Percentiles rank a stretch among this genome's conserved stretches.
phyloP scores from a whole-genome alignment of 164 flowering plant species.

The Vitis labrusca region DNA sequence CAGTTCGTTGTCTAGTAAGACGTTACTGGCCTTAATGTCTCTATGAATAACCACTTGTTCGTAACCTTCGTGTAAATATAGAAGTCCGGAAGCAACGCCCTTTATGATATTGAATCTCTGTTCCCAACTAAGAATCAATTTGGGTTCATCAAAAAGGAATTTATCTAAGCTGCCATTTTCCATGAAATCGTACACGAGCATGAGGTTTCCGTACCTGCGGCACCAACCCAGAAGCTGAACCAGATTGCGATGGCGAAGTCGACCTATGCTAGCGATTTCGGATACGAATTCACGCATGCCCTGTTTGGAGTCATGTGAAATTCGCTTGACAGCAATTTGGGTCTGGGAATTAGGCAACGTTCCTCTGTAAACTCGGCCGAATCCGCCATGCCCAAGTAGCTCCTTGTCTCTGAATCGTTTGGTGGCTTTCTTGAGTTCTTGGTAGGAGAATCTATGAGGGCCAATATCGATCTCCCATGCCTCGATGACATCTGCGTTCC shows the following conservation, averaged over 20 bases:
- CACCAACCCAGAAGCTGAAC: conserved; percentile 67
- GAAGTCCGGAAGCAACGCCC: conserved; percentile 58
- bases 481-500: conserved; percentile 49
- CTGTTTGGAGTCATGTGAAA: conserved; percentile 60
- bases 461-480: conserved; percentile 60
- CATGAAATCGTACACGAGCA: conserved; percentile 72
- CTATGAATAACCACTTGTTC: conserved; percentile 69
- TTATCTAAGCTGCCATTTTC: conserved; percentile 64
- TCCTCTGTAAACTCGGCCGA: conserved; percentile 62
- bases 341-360: conserved; percentile 34
- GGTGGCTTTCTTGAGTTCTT: conserved; percentile 55
- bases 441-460: conserved; percentile 52
- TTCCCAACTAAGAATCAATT: conserved; percentile 39
- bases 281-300: conserved; percentile 59
- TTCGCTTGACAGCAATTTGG: conserved; percentile 57
- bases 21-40: conserved; percentile 67
- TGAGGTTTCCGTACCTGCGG: conserved; percentile 40
- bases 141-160: conserved; percentile 44
- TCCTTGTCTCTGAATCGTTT: conserved; percentile 44
- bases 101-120: conserved; percentile 54
- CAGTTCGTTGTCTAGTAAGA: conserved; percentile 49
- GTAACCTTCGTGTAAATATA: conserved; percentile 65
- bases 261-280: conserved; percentile 60
- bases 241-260: conserved; percentile 63
- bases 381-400: conserved; percentile 61